Percentiles rank a stretch among this genome's conserved stretches.
Evolutionary conservation across 305 asterid genomes (phyloP).

Genomic region (Fraxinus platypoda): DNA sequence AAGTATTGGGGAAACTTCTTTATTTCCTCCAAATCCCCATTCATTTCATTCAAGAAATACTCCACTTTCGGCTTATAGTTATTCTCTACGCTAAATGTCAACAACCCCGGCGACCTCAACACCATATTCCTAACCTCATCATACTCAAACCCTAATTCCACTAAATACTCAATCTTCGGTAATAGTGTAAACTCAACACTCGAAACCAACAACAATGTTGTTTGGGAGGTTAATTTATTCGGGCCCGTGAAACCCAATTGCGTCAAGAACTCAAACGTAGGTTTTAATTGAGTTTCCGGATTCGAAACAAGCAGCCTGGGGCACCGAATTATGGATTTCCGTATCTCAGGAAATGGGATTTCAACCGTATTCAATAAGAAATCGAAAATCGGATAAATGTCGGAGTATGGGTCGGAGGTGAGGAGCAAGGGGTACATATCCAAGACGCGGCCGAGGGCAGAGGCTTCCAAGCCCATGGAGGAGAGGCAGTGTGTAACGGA

Average conservation of each 20-base stretch:
- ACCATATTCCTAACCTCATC: constrained; percentile 67
- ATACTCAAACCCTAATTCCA: constrained; percentile 51
- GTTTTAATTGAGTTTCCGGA: constrained; percentile 51
- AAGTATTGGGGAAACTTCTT: constrained; percentile 86
- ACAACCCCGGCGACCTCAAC: constrained; percentile 75
- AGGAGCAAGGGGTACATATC: constrained; percentile 82
- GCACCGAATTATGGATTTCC: constrained; percentile 56
- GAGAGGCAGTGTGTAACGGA: constrained; percentile 58
- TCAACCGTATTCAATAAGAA: constrained; percentile 53
- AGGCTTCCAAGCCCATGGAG: constrained; percentile 62
- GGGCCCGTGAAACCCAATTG: constrained; percentile 57
- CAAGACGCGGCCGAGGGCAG: constrained; percentile 61
- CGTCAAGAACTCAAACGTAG: constrained; percentile 50
- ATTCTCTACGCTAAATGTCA: constrained; percentile 80
- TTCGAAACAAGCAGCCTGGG: constrained; percentile 59
- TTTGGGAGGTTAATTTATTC: constrained; percentile 51
- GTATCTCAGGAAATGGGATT: constrained; percentile 53
- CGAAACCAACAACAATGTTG: constrained; percentile 57
- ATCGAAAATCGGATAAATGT: constrained; percentile 65
- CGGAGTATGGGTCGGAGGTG: constrained; percentile 61
- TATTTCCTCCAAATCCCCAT: constrained; percentile 60
- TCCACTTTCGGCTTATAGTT: constrained; percentile 67
- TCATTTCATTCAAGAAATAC: constrained; percentile 68
- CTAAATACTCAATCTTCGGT: constrained; percentile 63
- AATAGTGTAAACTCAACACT: constrained; percentile 62